Evolutionary conservation across 2,329 filamentous ascomycete genomes (phyloP).

Genomic region (Piedraia hortae): DNA sequence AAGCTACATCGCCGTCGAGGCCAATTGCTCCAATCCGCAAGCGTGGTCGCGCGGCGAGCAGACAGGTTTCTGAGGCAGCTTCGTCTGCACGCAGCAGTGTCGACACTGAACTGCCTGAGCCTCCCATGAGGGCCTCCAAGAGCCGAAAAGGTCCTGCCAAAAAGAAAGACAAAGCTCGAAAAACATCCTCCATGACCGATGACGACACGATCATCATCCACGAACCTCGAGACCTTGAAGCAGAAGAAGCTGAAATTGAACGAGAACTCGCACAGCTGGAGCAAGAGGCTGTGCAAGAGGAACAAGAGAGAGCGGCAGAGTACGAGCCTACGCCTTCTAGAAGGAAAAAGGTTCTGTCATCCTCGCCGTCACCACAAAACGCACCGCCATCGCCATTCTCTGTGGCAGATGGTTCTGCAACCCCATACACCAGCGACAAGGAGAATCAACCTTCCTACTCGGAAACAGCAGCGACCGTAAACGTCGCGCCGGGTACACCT

Average conservation of each 20-base stretch:
- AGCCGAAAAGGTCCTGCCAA: slow-evolving; percentile 3
- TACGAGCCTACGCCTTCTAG: slow-evolving; percentile 11
- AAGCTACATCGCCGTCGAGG: no score
- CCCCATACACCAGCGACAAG: slow-evolving; percentile 14
- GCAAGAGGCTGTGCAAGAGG: slow-evolving; percentile 7
- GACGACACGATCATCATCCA: slow-evolving; percentile 6
- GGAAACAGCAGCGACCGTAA: slow-evolving; percentile 9
- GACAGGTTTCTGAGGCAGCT: no score
- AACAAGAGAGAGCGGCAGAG: slow-evolving; percentile 12
- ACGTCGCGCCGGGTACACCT: slow-evolving; percentile 16
- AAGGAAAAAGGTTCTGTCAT: slow-evolving; percentile 3
- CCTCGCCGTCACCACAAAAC: no score
- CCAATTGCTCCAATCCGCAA: no score
- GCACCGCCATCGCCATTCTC: no score
- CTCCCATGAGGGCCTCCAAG: slow-evolving; percentile 1
- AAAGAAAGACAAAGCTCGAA: slow-evolving; percentile 9
- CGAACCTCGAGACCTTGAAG: slow-evolving; percentile 4
- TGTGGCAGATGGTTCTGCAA: slow-evolving; percentile 3
- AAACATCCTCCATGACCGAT: slow-evolving; percentile 6
- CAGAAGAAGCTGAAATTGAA: slow-evolving; percentile 11
- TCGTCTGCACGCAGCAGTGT: not conserved
- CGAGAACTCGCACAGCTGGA: slow-evolving; percentile 11
- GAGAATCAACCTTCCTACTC: slow-evolving; percentile 12
- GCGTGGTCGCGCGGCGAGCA: no score
- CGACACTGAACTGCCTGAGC: no score